Evolutionary conservation across 2,329 filamentous ascomycete species (phyloP), one percentile per base, ranked within the genome.

Genomic region (Calonectria pauciramosa): DNA sequence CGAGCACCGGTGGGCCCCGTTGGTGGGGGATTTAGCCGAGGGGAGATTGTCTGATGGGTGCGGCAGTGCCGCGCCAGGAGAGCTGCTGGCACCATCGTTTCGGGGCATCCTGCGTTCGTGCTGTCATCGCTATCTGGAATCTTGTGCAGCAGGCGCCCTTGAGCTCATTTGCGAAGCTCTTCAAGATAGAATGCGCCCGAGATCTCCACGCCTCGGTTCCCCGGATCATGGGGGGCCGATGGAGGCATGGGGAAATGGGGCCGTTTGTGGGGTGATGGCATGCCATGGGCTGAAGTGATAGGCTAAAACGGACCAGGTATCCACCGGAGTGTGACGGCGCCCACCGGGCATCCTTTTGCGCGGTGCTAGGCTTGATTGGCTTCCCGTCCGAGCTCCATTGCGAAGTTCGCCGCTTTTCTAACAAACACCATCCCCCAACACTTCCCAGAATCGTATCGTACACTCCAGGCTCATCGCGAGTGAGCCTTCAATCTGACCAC

Each of bases 1-100:
- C 14, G 59, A 56, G 1, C 77, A 79, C 49, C 14, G 66, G 28
- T 54, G 65, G 47, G 26, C 38, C 13, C 49, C 65, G 32, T 32
- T 38, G 44, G 44, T 18, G 30, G 64, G 34, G 41, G 64, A 23
- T 16, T 34, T 51, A 51, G 32, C 64, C 64, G 47, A 34, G 30
- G 64, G 64, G n/a, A 30, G 34, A 20, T 32, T 26, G 64, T 23
- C 41, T 23, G 41, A 38, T 32, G 23, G n/a, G 41, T 64, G 18
- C 36, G 52, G 44, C 64, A 26, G 63, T 20, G 64, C 30, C 44
- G 44, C 44, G 64, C 41, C 10, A 3, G 44, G 20, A 47, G 44
- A 47, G n/a, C n/a, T 47, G 44, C 44, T 36, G 44, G 28, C 64
- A 51, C 64, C 44, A 49, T 67, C 64, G 47, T 52, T 51, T 67